Percentiles rank a stretch among this genome's conserved stretches.
These are phyloP conservation scores for Boletellus deceptivus DNA, from an alignment of 1,284 basidiomycete species.

Conservation along the genomic window DNA sequence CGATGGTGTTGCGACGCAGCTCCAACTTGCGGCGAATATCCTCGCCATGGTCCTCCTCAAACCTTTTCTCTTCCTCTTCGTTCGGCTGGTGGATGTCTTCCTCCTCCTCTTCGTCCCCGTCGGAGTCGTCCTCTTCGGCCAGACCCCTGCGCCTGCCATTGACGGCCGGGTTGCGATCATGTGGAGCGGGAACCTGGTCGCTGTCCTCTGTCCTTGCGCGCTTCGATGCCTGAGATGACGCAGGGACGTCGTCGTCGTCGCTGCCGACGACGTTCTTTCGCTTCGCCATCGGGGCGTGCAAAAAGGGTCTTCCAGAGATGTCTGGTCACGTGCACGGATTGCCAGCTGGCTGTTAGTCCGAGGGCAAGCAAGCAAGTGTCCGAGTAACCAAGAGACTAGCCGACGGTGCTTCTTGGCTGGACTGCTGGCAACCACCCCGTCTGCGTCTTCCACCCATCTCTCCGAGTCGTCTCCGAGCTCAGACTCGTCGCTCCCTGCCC, in stretches of 20 bases:
- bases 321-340: constrained; percentile 4
- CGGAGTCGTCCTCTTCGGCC: constrained; percentile 31
- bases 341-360: too few relatives aligned
- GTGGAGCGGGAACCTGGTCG: constrained; percentile 15
- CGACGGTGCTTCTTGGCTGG: constrained; percentile 18
- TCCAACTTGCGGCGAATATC: constrained; percentile 55
- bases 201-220: constrained; percentile 31
- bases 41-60: constrained; percentile 59
- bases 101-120: constrained; percentile 33
- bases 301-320: constrained; percentile 22
- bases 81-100: constrained; percentile 33
- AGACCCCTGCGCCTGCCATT: constrained; percentile 25
- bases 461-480: constrained; percentile 15
- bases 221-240: constrained; percentile 29
- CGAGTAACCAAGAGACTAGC: constrained; percentile 9
- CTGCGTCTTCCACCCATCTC: constrained; percentile 7
- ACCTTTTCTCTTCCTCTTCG: constrained; percentile 53
- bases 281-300: constrained; percentile 25
- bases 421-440: constrained; percentile 20
- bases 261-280: constrained; percentile 27
- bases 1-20: constrained; percentile 50
- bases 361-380: too few relatives aligned
- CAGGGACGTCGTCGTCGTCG: constrained; percentile 26
- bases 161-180: constrained; percentile 12
- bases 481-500: constrained; percentile 23